Evolutionary conservation across 352 stramenopile genomes (phyloP), one percentile per base, ranked within the genome.

Genomic region (Pythium rhizo-oryzae): DNA sequence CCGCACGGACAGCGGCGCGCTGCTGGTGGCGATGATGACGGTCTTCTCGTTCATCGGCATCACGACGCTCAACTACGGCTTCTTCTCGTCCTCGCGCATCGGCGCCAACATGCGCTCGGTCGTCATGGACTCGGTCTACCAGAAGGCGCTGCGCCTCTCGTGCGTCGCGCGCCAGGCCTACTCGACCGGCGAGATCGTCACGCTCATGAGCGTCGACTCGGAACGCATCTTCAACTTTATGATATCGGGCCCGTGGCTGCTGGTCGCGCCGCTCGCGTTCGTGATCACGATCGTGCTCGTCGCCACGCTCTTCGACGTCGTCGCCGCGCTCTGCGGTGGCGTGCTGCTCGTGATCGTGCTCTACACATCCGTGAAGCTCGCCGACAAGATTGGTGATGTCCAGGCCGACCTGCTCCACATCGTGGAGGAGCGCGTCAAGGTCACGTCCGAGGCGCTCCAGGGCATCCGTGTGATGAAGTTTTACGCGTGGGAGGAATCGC

Each of bases 391-490:
- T 30, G 74, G 75, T 9, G 62, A 70, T 28, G 46, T 74, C 6
- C 75, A 76, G 25, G 65, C 23, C 16, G 65, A 74, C 19, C 46
- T 79, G 4, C 56, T 79, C 6, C 33, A 46, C 21, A 72, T 79
- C 18, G 71, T 77, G 23, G 71, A 86, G 11, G 74, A 91, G n/a
- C 81, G 94, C 2, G 91, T 98, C 15, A 96, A 97, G 73, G 88
- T 98, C 65, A 96, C 94, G 35, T 97, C 93, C 43, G 94, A 98
- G 77, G 87, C 96, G 8, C 74, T 99, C 4, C 72, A 90, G 13
- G 94, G 93, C 8, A 93, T 97, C 33, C 79, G 91, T 37, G 87
- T 91, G 43, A 87, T 98, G 65, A 98, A 98, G 69, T 94, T 97
- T 67, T 96, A 97, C 68, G 87, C 84, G 9, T 98, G 90, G 90